Base-by-base conservation (phyloP, 441 rosid genomes). In the Croton setiger region DNA sequence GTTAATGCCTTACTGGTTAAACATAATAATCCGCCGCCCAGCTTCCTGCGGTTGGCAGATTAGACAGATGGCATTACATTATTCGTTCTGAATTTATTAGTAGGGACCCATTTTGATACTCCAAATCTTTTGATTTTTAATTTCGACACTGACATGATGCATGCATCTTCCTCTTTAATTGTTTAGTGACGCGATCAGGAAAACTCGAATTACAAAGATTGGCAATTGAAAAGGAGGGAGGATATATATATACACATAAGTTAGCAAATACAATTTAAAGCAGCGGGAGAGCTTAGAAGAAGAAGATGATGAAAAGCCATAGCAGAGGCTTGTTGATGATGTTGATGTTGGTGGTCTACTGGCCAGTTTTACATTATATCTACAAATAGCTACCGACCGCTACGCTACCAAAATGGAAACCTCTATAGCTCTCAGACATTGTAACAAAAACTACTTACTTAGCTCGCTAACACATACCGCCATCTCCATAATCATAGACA, bases 171-270 rank as follows among this genome's bases (percentile, higher is more conserved):
- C 63, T 15, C 20, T 39, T 1, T 37, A 39, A 39, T 9, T 9
- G 10, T 27, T 27, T 27, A 27, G 31, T 27, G 31, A 27, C 31
- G 2, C 2, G 31, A 27, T 27, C 31, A 0, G 31, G 31, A 27
- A 27, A 27, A n/a, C n/a, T n/a, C n/a, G n/a, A n/a, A n/a, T n/a
- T 27, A 27, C 31, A 27, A 27, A 27, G 31, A 27, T 27, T 0
- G 31, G 31, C 31, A 27, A 27, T 27, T 27, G 31, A 27, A 27
- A 27, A 27, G 2, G 31, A 27, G 31, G 31, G 31, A 27, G 31
- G 31, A 27, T 27, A 76, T 76, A 80, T 76, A 80, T 81, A 39
- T 80, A 80, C 83, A 82, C 79, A 77, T 18, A 54, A 73, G 84
- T 81, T 78, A 78, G 83, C 62, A 76, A 20, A 69, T 69, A 75